Percentiles rank a stretch among this genome's conserved stretches.
Evolutionary conservation across 768 basidiomycete species (phyloP).

Genomic region (Cystofilobasidium ferigula): DNA sequence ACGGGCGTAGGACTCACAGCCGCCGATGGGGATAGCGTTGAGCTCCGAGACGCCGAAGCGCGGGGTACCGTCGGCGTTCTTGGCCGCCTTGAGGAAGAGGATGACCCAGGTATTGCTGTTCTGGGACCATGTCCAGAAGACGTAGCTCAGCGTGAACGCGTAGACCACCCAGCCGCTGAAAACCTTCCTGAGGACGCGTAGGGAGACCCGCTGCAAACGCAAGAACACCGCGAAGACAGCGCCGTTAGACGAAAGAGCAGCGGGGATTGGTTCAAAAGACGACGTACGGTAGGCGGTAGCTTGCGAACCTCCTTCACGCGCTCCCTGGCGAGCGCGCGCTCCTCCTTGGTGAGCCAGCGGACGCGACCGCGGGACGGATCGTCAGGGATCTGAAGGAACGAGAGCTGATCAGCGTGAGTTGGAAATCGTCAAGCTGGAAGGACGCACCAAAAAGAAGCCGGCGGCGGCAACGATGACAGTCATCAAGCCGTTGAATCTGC

Average conservation of each 20-base stretch:
- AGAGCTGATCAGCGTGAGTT: too few species aligned
- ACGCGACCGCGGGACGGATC: slow-evolving; percentile 23
- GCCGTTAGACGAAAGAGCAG: too few species aligned
- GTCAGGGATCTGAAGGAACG: too few species aligned
- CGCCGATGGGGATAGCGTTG: slow-evolving; percentile 31
- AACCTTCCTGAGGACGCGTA: slow-evolving; percentile 23
- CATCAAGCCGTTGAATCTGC: too few species aligned
- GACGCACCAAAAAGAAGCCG: slow-evolving; percentile 13
- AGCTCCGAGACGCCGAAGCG: slow-evolving; percentile 27
- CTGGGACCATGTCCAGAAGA: slow-evolving; percentile 28
- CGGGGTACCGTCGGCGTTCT: slow-evolving; percentile 28
- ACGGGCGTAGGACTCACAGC: too few species aligned
- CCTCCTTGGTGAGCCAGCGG: too few species aligned
- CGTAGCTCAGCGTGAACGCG: slow-evolving; percentile 24
- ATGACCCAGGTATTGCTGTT: slow-evolving; percentile 30
- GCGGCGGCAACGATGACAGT: slow-evolving; percentile 28
- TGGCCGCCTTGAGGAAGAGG: slow-evolving; percentile 29
- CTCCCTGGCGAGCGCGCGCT: too few species aligned
- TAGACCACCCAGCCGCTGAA: slow-evolving; percentile 28
- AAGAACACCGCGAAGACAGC: too few species aligned
- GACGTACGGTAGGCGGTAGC: too few species aligned
- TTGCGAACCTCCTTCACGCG: too few species aligned
- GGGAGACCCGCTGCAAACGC: slow-evolving; percentile 22
- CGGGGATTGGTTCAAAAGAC: too few species aligned
- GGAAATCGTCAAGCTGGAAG: too few species aligned